Conservation (phyloP, 2,329 filamentous ascomycete species). For the Fonsecaea nubica region DNA sequence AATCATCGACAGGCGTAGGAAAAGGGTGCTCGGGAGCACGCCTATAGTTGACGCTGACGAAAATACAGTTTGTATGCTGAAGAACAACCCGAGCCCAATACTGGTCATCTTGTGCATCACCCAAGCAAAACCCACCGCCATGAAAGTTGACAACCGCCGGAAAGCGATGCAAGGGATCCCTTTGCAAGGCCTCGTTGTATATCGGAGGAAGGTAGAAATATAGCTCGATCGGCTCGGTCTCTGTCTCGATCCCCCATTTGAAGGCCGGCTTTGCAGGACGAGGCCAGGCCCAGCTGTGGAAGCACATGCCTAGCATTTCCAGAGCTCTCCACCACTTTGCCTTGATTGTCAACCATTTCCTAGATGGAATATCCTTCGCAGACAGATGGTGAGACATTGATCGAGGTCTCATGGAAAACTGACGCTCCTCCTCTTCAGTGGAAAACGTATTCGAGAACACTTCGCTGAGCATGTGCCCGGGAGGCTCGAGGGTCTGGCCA, state of each 20-base stretch:
- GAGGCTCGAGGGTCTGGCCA: constrained; percentile 26
- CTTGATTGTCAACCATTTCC: constrained; percentile 68
- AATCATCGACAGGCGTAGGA: constrained; percentile 68
- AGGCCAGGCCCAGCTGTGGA: constrained; percentile 68
- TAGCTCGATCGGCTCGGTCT: constrained; percentile 59
- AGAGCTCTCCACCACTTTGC: constrained; percentile 71
- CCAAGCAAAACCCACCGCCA: constrained; percentile 68
- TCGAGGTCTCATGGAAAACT: constrained; percentile 29
- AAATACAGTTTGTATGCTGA: constrained; percentile 62
- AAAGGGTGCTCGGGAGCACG: constrained; percentile 67
- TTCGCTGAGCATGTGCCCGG: constrained; percentile 24
- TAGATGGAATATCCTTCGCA: constrained; percentile 41
- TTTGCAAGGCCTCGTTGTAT: constrained; percentile 43
- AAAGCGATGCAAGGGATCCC: constrained; percentile 53
- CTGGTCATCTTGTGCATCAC: constrained; percentile 65
- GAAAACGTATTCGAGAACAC: constrained; percentile 24
- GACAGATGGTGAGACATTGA: constrained; percentile 39
- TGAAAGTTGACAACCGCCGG: constrained; percentile 70
- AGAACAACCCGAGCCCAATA: constrained; percentile 65
- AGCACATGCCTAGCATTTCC: constrained; percentile 72
- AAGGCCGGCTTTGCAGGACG: constrained; percentile 68
- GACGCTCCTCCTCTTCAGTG: constrained; percentile 17
- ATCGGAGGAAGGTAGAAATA: constrained; percentile 66
- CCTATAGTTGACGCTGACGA: constrained; percentile 67
- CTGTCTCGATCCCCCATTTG: constrained; percentile 61